Evolutionary conservation across 2,329 filamentous ascomycete genomes (phyloP).

Genomic region (Xenosphaeropsis pyriputrescens): DNA sequence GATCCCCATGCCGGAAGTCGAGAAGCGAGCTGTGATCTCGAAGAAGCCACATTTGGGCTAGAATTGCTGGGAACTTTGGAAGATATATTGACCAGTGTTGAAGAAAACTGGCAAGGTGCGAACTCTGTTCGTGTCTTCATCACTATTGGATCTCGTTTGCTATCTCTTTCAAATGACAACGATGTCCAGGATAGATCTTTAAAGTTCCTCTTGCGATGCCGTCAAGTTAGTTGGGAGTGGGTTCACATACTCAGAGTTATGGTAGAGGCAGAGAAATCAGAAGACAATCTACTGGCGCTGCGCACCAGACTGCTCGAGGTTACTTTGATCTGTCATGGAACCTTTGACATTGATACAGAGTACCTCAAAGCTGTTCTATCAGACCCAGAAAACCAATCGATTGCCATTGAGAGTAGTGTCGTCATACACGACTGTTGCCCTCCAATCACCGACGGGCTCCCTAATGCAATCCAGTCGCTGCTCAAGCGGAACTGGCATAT

Average conservation of each 20-base stretch:
- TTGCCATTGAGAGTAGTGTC: constrained; percentile 23
- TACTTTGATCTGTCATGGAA: constrained; percentile 24
- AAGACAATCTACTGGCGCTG: constrained; percentile 17
- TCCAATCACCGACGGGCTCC: constrained; percentile 1
- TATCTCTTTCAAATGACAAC: constrained; percentile 21
- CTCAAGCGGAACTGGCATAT: constrained; percentile 3
- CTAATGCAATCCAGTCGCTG: constrained; percentile 2
- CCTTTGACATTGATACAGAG: constrained; percentile 26
- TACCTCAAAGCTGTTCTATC: constrained; percentile 16
- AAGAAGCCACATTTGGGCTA: constrained; percentile 18
- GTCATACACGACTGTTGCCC: constrained; percentile 19
- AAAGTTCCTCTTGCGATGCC: constrained; percentile 16
- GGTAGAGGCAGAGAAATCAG: constrained; percentile 7
- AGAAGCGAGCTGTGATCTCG: constrained; percentile 20
- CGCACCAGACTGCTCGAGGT: constrained; percentile 21
- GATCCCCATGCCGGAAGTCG: constrained; percentile 10
- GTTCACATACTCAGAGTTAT: constrained; percentile 18
- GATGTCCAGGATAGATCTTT: constrained; percentile 15
- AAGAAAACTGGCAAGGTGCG: constrained; percentile 36
- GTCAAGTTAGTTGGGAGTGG: constrained; percentile 25
- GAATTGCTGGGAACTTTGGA: constrained; percentile 19
- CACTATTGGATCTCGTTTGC: constrained; percentile 23
- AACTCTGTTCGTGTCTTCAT: constrained; percentile 24
- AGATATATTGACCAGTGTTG: constrained; percentile 18
- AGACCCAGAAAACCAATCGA: constrained; percentile 12